Evolutionary conservation across 169 alveolate species (phyloP).

Genomic region (Theileria annulata): DNA sequence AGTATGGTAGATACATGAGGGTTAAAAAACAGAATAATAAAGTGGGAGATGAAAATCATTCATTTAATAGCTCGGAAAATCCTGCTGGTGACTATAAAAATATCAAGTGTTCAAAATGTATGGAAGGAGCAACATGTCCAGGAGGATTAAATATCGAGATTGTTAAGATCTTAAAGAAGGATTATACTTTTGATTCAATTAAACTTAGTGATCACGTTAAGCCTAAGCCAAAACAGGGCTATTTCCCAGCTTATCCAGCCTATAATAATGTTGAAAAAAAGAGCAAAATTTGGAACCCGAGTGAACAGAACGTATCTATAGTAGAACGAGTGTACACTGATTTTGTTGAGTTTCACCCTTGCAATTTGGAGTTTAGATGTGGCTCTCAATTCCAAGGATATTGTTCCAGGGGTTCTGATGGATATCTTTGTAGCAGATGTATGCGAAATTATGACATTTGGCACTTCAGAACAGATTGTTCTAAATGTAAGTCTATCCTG

Average conservation of each 20-base stretch:
- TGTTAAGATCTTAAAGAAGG: slow-evolving; percentile 51
- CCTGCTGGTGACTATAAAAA: slow-evolving; percentile 16
- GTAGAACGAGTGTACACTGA: slow-evolving; percentile 30
- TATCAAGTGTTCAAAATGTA: slow-evolving; percentile 67
- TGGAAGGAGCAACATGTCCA: slow-evolving; percentile 74
- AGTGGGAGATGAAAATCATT: no score
- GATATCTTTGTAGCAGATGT: slow-evolving; percentile 75
- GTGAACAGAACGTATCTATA: slow-evolving; percentile 22
- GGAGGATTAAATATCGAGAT: slow-evolving; percentile 70
- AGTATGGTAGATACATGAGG: slow-evolving; percentile 71
- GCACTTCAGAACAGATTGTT: slow-evolving; percentile 53
- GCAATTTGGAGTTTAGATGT: slow-evolving; percentile 52
- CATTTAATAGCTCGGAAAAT: neutral
- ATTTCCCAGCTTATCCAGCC: slow-evolving; percentile 37
- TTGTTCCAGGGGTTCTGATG: slow-evolving; percentile 74
- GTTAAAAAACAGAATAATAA: slow-evolving; percentile 36
- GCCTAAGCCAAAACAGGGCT: slow-evolving; percentile 61
- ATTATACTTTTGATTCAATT: slow-evolving; percentile 53
- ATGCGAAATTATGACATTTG: slow-evolving; percentile 23
- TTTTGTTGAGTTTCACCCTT: slow-evolving; percentile 55
- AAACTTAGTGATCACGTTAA: slow-evolving; percentile 32
- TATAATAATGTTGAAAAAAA: slow-evolving; percentile 20
- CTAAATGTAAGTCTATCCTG: slow-evolving; percentile 10
- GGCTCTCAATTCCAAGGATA: slow-evolving; percentile 11
- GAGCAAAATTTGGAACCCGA: slow-evolving; percentile 34